Conservation (phyloP, 2,329 filamentous ascomycete species). For the Colletotrichum sp. region DNA sequence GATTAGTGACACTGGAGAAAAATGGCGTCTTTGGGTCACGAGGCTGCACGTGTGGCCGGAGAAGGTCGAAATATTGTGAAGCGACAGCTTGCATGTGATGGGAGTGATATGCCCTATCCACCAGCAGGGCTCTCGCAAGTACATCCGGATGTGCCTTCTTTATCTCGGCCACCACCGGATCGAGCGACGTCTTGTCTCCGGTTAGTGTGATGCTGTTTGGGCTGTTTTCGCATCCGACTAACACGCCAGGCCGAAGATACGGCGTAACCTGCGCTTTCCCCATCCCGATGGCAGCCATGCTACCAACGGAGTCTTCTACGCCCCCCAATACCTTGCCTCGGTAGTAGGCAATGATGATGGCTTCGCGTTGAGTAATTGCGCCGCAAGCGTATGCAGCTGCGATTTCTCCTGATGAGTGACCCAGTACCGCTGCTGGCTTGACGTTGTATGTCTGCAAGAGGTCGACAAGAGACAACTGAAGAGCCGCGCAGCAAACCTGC, state of each 20-base stretch:
- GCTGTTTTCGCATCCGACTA: slow-evolving; percentile 33
- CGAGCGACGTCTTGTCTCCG: slow-evolving; percentile 23
- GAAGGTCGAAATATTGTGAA: slow-evolving; percentile 30
- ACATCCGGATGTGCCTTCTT: slow-evolving; percentile 28
- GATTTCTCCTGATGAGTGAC: slow-evolving; percentile 49
- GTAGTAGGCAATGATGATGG: slow-evolving; percentile 42
- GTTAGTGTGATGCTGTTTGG: slow-evolving; percentile 31
- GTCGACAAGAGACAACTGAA: slow-evolving; percentile 45
- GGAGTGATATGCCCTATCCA: slow-evolving; percentile 48
- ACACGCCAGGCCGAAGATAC: slow-evolving; percentile 28
- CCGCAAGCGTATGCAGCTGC: slow-evolving; percentile 47
- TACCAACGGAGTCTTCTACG: slow-evolving; percentile 25
- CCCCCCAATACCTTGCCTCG: slow-evolving; percentile 36
- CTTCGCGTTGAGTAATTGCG: slow-evolving; percentile 33
- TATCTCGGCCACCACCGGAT: slow-evolving; percentile 27
- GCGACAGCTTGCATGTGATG: slow-evolving; percentile 13
- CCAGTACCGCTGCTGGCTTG: slow-evolving; percentile 36
- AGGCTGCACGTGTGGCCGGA: slow-evolving; percentile 34
- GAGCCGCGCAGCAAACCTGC: slow-evolving; percentile 32
- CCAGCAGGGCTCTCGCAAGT: slow-evolving; percentile 34
- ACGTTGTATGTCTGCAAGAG: slow-evolving; percentile 35
- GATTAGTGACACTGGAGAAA: slow-evolving; percentile 29
- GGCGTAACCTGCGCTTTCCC: slow-evolving; percentile 28
- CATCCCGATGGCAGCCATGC: slow-evolving; percentile 45
- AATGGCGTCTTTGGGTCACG: not conserved